phyloP scores from a whole-genome alignment of 441 rosid species.

The Lepidium campestre region DNA sequence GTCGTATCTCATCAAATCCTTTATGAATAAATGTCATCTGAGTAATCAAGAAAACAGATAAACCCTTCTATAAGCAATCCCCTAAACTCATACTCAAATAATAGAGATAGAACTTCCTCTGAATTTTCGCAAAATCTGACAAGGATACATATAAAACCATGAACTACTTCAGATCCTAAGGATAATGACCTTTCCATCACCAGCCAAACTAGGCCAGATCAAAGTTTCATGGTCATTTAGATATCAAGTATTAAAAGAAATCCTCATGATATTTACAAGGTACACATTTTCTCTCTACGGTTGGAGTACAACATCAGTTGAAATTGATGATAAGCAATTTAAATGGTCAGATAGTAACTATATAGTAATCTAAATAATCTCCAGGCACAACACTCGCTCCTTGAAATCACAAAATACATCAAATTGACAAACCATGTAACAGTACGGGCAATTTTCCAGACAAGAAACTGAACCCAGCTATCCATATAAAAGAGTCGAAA shows the following conservation, averaged over 20 bases:
- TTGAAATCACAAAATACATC: background rate
- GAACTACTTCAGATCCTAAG: background rate
- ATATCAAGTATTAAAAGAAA: background rate
- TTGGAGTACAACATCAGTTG: background rate
- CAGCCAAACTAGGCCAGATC: constrained; percentile 5
- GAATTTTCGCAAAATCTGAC: constrained; percentile 1
- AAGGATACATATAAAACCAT: background rate
- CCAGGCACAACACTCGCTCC: background rate
- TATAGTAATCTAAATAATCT: background rate
- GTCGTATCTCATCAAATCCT: constrained; percentile 94
- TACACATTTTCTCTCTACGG: background rate
- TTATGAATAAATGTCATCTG: constrained; percentile 84
- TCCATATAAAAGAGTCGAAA: background rate
- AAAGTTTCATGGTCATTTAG: background rate
- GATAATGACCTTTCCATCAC: background rate
- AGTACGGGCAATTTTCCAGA: background rate
- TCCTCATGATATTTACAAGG: background rate
- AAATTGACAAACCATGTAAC: background rate
- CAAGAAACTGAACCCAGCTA: background rate
- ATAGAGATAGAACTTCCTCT: background rate
- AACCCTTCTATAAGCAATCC: constrained; percentile 7
- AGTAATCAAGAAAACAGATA: constrained; percentile 22
- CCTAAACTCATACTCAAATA: constrained; percentile 2
- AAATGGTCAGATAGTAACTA: background rate
- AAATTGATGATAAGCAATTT: background rate